Conservation (phyloP, 2,329 filamentous ascomycete species). For the Mycocentrospora acerina region DNA sequence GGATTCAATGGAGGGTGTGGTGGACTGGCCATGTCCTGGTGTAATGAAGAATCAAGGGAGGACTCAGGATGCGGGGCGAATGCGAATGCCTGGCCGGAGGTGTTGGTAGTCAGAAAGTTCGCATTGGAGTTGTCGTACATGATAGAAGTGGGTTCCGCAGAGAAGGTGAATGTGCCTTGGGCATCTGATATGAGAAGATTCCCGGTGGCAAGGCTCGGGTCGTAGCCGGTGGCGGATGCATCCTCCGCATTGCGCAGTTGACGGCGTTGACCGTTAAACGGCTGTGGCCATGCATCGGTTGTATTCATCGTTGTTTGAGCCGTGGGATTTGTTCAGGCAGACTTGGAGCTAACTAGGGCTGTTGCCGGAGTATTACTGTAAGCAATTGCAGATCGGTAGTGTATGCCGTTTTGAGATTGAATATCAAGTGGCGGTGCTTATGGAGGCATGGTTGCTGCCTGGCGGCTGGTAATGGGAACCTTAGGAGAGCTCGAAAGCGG, state of each 20-base stretch:
- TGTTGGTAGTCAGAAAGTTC: constrained; percentile 19
- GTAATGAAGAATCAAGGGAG: constrained; percentile 40
- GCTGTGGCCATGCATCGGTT: constrained; percentile 36
- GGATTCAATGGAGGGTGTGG: constrained; percentile 32
- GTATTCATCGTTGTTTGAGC: constrained; percentile 28
- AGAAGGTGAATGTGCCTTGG: constrained; percentile 39
- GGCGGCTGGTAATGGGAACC: constrained; percentile 17
- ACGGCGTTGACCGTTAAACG: constrained; percentile 36
- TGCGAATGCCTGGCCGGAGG: constrained; percentile 28
- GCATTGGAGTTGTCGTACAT: constrained; percentile 34
- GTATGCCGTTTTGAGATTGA: constrained; percentile 33
- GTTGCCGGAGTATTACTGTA: constrained; percentile 9
- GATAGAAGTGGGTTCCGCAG: constrained; percentile 38
- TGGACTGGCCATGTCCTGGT: constrained; percentile 32
- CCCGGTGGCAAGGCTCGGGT: constrained; percentile 18
- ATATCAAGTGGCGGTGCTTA: too few relatives aligned
- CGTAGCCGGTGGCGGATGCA: constrained; percentile 30
- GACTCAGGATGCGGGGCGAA: constrained; percentile 37
- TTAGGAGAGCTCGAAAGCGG: constrained; percentile 15
- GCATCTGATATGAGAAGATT: constrained; percentile 32
- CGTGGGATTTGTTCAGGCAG: constrained; percentile 21
- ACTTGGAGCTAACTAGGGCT: constrained; percentile 14
- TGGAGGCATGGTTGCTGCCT: constrained; percentile 39
- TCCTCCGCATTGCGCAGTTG: constrained; percentile 38
- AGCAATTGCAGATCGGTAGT: constrained; percentile 14